These are phyloP conservation scores for Linum usitatissimum DNA, from an alignment of 345 rosid species.

Conservation along the genomic window DNA sequence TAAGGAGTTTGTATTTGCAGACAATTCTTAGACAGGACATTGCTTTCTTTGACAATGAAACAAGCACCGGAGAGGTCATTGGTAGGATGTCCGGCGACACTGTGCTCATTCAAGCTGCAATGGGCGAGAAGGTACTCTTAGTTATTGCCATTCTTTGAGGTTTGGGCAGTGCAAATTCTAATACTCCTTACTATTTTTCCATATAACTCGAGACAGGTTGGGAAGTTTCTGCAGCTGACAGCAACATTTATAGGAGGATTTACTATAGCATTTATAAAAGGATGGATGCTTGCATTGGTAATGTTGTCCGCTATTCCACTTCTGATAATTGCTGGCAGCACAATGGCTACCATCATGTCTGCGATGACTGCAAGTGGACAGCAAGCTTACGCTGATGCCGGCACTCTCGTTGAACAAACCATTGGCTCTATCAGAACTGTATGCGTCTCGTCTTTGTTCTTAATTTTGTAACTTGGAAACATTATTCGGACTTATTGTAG, in stretches of 20 bases:
- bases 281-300: slow-evolving; percentile 22
- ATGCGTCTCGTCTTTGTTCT: not conserved
- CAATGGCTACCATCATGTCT: slow-evolving; percentile 17
- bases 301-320: slow-evolving; percentile 23
- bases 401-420: slow-evolving; percentile 20
- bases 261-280: slow-evolving; percentile 20
- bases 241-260: slow-evolving; percentile 25
- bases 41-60: not conserved
- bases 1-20: not conserved
- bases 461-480: not conserved
- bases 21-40: slow-evolving; percentile 1
- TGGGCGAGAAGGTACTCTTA: slow-evolving; percentile 1
- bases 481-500: not conserved
- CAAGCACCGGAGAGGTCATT: slow-evolving; percentile 2
- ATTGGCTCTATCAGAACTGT: slow-evolving; percentile 24
- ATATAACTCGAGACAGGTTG: not conserved
- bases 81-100: slow-evolving; percentile 6
- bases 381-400: slow-evolving; percentile 21
- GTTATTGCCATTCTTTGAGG: no score
- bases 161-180: no score
- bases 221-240: slow-evolving; percentile 15
- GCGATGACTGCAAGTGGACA: slow-evolving; percentile 21
- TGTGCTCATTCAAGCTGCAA: slow-evolving; percentile 1
- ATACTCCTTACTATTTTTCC: no score
- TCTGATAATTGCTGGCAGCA: slow-evolving; percentile 15